Evolutionary conservation across 1,139 yeast species (phyloP), one percentile per base, ranked within the genome.

Genomic region (Pichia sp.): DNA sequence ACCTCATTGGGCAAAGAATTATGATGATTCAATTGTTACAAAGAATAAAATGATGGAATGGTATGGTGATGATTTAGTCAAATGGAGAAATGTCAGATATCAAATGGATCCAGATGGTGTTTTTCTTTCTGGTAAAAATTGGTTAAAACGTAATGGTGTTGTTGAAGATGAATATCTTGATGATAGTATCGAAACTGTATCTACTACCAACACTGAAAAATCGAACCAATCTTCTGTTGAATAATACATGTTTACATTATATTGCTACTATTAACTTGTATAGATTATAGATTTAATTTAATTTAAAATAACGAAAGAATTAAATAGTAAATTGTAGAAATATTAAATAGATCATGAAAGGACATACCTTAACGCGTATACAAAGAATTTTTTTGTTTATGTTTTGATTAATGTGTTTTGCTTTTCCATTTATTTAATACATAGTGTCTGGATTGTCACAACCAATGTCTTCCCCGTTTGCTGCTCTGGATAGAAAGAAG

Each of bases 1-100:
- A 66, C 99, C 99, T 1, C 99, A 93, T 67, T 93, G 99, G 99
- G 99, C 99, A n/a, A 93, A 93, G 74, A 91, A 91, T 70, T 93
- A 90, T 67, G 76, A 90, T 58, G 96, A 96, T 3, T 70, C 83
- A 34, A 75, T 84, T 60, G 96, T 96, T 2, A 81, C 89, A 64
- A 79, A 81, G 42, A 76, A 80, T 4, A 79, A 80, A 56, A 81
- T 88, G 73, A 72, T 74, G 52, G 80, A 81, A 57, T 88, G 96
- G 96, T 88, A 83, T 65, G 96, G 96, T 13, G 79, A 83, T 8
- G 84, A 84, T 60, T 74, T 90, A 59, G 67, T 65, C 14, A 66
- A 72, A 46, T 91, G 77, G 73, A 83, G 84, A 64, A 65, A 73
- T 48, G 74, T 86, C 11, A 78, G 97, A 66, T 71, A 69, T 52